These are phyloP conservation scores for Chlorella sp. DNA, from an alignment of 139 green algal genomes.

Conservation along the genomic window DNA sequence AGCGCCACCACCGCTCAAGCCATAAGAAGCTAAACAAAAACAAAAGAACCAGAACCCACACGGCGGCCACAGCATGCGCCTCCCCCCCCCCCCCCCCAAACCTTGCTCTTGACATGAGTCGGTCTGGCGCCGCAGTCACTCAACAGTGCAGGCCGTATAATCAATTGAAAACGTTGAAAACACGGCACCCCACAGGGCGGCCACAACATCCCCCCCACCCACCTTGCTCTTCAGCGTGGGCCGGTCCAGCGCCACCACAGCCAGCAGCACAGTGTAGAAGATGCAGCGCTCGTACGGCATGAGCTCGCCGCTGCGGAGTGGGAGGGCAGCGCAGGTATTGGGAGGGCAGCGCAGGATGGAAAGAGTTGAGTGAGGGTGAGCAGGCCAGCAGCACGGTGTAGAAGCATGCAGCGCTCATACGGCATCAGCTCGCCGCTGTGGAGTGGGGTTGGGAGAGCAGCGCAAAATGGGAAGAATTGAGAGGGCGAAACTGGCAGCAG, in stretches of 20 bases:
- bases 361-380: no score
- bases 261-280: conserved; percentile 91
- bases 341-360: no score
- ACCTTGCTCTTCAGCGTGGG: conserved; percentile 68
- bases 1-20: no score
- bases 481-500: conserved; percentile 71
- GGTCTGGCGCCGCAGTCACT: no score
- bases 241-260: conserved; percentile 79
- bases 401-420: conserved; percentile 88
- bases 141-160: no score
- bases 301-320: conserved; percentile 88
- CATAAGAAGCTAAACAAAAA: no score
- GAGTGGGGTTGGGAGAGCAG: no score
- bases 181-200: not conserved
- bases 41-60: no score
- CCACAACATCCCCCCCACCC: not conserved
- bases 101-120: no score
- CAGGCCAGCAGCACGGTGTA: conserved; percentile 87
- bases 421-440: conserved; percentile 89
- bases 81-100: not conserved
- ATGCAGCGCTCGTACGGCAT: conserved; percentile 90
- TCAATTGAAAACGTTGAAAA: no score
- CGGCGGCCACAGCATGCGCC: not conserved
- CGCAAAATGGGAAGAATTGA: no score
- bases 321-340: no score